These are phyloP conservation scores for Artemisia argyi DNA, from an alignment of 129 eudicot genomes.

Conservation along the genomic window DNA sequence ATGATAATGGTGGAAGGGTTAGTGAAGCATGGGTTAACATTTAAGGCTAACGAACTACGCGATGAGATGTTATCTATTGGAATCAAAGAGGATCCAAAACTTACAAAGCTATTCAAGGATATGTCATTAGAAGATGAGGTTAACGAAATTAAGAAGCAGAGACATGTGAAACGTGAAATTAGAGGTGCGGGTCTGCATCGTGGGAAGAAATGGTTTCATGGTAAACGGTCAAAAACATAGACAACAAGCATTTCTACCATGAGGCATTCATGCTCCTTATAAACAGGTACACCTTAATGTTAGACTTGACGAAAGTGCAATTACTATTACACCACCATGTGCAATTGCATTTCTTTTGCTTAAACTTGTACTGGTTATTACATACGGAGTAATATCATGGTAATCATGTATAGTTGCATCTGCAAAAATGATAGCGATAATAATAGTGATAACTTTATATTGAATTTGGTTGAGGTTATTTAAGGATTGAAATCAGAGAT, in stretches of 20 bases:
- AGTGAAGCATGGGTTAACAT: constrained; percentile 44
- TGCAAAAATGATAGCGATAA: too few relatives aligned
- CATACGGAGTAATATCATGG: too few relatives aligned
- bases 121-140: constrained; percentile 16
- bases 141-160: constrained; percentile 29
- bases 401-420: too few relatives aligned
- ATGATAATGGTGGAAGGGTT: constrained; percentile 61
- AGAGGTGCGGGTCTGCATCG: constrained; percentile 11
- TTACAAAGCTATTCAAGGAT: constrained; percentile 55
- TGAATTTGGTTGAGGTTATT: too few relatives aligned
- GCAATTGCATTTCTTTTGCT: too few relatives aligned
- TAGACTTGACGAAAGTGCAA: too few relatives aligned
- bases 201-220: constrained; percentile 33
- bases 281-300: too few relatives aligned
- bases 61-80: constrained; percentile 64
- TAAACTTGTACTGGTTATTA: too few relatives aligned
- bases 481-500: too few relatives aligned
- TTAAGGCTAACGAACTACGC: constrained; percentile 61
- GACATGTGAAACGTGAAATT: constrained; percentile 20
- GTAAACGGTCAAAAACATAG: constrained; percentile 30
- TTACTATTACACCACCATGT: too few relatives aligned
- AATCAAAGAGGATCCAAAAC: constrained; percentile 61
- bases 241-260: neutral
- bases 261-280: too few relatives aligned
- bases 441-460: too few relatives aligned